Percentiles rank a stretch among this genome's conserved stretches.
These are phyloP conservation scores for Erucastrum elatum DNA, from an alignment of 345 rosid genomes.

Conservation along the genomic window DNA sequence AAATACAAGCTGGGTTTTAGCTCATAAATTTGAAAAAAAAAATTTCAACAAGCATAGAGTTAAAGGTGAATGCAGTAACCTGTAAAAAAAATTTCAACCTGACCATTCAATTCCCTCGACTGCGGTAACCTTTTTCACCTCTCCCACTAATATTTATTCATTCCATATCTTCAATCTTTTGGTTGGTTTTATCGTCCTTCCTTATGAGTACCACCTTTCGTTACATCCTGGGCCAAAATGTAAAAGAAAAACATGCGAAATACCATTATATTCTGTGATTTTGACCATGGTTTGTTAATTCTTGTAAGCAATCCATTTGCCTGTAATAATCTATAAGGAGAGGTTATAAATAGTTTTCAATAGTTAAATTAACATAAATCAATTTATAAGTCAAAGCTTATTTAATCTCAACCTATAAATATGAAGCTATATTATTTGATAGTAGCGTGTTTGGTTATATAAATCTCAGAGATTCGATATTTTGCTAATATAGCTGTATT, in stretches of 20 bases:
- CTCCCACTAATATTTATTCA: too few species aligned
- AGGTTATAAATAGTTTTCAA: constrained; percentile 8
- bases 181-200: too few species aligned
- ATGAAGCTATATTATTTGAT: background rate
- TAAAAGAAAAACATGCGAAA: background rate
- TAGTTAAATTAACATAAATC: background rate
- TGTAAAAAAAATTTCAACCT: too few species aligned
- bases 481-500: constrained; percentile 28
- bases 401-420: background rate
- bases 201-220: background rate
- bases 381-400: constrained; percentile 25
- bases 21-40: too few species aligned
- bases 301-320: background rate
- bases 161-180: too few species aligned
- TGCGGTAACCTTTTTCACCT: too few species aligned
- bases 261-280: constrained; percentile 12
- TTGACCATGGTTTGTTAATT: constrained; percentile 17
- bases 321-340: constrained; percentile 12
- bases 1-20: too few species aligned
- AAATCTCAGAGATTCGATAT: constrained; percentile 16
- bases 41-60: too few species aligned
- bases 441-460: constrained; percentile 12
- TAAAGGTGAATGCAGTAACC: too few species aligned
- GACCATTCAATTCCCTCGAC: too few species aligned
- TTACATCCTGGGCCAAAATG: background rate